phyloP scores from a whole-genome alignment of 2,329 filamentous ascomycete genomes.

The Elsinoe batatas region DNA sequence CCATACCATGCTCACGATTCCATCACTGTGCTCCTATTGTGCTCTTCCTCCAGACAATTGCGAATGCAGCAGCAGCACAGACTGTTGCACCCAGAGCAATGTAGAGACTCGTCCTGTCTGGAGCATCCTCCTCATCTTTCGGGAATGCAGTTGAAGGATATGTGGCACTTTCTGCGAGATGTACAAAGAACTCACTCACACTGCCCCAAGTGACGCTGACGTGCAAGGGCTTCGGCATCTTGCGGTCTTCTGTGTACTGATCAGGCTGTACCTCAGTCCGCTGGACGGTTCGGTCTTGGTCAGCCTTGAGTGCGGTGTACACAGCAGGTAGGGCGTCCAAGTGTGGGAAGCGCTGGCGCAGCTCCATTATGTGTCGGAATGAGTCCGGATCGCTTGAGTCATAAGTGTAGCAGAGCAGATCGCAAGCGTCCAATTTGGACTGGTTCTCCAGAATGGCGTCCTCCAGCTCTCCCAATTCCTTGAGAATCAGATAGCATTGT shows the following conservation, averaged over 20 bases:
- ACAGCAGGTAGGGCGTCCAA: conserved; percentile 84
- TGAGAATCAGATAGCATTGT: conserved; percentile 91
- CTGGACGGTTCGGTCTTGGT: conserved; percentile 94
- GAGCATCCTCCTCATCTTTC: conserved; percentile 74
- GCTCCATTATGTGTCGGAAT: conserved; percentile 78
- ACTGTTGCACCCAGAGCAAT: conserved; percentile 67
- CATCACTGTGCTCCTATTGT: not conserved
- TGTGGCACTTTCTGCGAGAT: conserved; percentile 80
- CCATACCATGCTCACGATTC: not conserved
- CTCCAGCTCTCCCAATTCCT: conserved; percentile 92
- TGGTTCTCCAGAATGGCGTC: conserved; percentile 88
- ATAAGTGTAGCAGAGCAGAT: conserved; percentile 90
- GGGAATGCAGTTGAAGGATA: conserved; percentile 83
- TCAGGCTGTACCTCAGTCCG: conserved; percentile 84
- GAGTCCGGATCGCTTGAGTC: conserved; percentile 95
- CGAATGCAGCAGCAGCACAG: conserved; percentile 48
- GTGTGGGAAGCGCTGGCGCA: conserved; percentile 69
- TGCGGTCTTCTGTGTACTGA: conserved; percentile 72
- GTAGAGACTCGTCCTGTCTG: conserved; percentile 76
- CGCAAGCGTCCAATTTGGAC: conserved; percentile 80
- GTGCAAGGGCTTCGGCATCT: conserved; percentile 85
- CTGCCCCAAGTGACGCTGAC: conserved; percentile 92
- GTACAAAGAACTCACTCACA: conserved; percentile 88
- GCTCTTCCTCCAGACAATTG: conserved; percentile 48
- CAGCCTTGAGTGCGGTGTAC: conserved; percentile 88